These are phyloP conservation scores for Teratosphaeria destructans DNA, from an alignment of 2,329 filamentous ascomycete genomes.

Conservation along the genomic window DNA sequence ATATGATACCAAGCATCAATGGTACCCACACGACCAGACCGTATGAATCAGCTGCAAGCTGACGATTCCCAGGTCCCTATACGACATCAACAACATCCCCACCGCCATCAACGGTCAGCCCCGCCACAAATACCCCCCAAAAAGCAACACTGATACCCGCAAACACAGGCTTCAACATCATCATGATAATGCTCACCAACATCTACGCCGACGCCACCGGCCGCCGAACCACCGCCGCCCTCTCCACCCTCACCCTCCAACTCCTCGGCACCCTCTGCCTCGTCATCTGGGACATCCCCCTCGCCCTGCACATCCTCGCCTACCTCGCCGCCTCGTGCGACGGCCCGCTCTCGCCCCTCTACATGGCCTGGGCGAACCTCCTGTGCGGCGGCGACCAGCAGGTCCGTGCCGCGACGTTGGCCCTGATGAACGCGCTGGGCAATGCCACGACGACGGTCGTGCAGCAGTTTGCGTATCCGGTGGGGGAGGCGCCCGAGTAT, in stretches of 20 bases:
- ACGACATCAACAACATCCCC: conserved; percentile 10
- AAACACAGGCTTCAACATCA: not conserved
- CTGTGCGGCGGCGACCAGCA: conserved; percentile 26
- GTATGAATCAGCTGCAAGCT: not conserved
- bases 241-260: conserved; percentile 18
- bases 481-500: not conserved
- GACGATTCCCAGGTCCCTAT: not conserved
- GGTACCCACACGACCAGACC: not conserved
- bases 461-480: conserved; percentile 10
- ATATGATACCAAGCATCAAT: conserved; percentile 4
- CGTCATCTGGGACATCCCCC: conserved; percentile 7
- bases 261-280: conserved; percentile 6
- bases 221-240: conserved; percentile 23
- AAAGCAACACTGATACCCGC: not conserved
- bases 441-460: conserved; percentile 11
- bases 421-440: conserved; percentile 28
- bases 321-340: conserved; percentile 29
- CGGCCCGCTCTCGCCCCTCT: conserved; percentile 28
- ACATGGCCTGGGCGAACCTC: conserved; percentile 29
- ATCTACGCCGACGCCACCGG: conserved; percentile 6
- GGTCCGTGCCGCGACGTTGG: conserved; percentile 26
- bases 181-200: not conserved
- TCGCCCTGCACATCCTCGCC: conserved; percentile 24
- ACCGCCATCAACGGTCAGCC: conserved; percentile 8
- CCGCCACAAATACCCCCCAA: not conserved